These are phyloP conservation scores for Magnaporthiopsis incrustans DNA, from an alignment of 2,329 filamentous ascomycete species.

Conservation along the genomic window DNA sequence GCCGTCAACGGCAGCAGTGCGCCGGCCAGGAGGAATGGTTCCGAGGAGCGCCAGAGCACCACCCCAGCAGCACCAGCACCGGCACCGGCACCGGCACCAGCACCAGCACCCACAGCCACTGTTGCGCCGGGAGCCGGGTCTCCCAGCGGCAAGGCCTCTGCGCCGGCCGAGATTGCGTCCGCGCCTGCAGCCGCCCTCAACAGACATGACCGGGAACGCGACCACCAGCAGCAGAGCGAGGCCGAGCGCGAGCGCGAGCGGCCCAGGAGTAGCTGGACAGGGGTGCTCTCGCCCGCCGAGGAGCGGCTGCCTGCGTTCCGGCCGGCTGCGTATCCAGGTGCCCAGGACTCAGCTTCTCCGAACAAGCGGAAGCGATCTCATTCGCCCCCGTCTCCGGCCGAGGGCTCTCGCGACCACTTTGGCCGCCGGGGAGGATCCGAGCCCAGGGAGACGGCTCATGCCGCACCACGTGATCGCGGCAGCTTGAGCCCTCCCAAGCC, in stretches of 20 bases:
- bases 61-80: conserved; percentile 11
- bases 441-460: background rate
- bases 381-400: conserved; percentile 34
- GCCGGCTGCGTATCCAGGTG: conserved; percentile 31
- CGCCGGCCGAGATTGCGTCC: conserved; percentile 12
- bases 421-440: conserved; percentile 1
- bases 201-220: conserved; percentile 17
- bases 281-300: conserved; percentile 19
- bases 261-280: conserved; percentile 33
- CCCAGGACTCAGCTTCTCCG: conserved; percentile 29
- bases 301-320: conserved; percentile 34
- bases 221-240: background rate
- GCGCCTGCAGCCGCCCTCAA: conserved; percentile 16
- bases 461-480: conserved; percentile 9
- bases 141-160: conserved; percentile 15
- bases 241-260: conserved; percentile 24
- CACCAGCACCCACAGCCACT: conserved; percentile 13
- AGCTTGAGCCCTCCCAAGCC: conserved; percentile 3
- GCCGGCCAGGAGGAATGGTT: conserved; percentile 21
- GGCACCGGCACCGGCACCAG: conserved; percentile 14
- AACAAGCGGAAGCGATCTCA: conserved; percentile 65
- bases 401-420: conserved; percentile 26
- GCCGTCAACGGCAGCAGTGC: conserved; percentile 21
- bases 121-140: conserved; percentile 15
- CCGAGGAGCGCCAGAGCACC: conserved; percentile 20